Evolutionary conservation across 768 basidiomycete species (phyloP).

Genomic region (Russula ochroleuca): DNA sequence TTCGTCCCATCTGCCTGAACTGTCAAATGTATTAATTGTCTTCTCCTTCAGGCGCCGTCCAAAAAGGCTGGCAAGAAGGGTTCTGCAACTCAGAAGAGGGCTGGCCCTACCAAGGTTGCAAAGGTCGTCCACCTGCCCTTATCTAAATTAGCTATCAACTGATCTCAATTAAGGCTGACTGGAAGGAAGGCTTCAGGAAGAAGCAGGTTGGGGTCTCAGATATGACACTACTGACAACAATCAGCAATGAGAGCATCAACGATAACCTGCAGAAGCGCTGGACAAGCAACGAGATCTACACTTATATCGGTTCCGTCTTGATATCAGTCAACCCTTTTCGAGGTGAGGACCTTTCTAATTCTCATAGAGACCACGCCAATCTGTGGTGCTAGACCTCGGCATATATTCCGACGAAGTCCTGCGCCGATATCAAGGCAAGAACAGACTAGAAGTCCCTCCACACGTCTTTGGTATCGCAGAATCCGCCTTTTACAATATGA

Average conservation of each 20-base stretch:
- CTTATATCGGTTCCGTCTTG: slow-evolving; percentile 96
- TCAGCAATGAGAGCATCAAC: slow-evolving; percentile 97
- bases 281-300: slow-evolving; percentile 95
- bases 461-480: slow-evolving; percentile 98
- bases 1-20: neutral
- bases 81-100: slow-evolving; percentile 58
- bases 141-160: slow-evolving; percentile 1
- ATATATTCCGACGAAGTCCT: slow-evolving; percentile 94
- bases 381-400: slow-evolving; percentile 66
- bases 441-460: slow-evolving; percentile 94
- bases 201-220: slow-evolving; percentile 97
- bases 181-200: slow-evolving; percentile 99
- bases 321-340: slow-evolving; percentile 99
- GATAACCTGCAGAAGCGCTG: slow-evolving; percentile 97
- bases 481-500: slow-evolving; percentile 98
- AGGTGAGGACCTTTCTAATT: slow-evolving; percentile 46
- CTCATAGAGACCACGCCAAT: neutral
- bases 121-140: slow-evolving; percentile 50
- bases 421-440: slow-evolving; percentile 88
- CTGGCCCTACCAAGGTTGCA: slow-evolving; percentile 56
- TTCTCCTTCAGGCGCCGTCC: slow-evolving; percentile 55
- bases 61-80: slow-evolving; percentile 90
- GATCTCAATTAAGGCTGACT: slow-evolving; percentile 70
- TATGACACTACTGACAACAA: slow-evolving; percentile 96
- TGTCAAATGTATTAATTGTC: neutral